Percentiles rank a stretch among this genome's conserved stretches.
Conservation (phyloP, 495 filamentous ascomycete species). For the Aspergillus sclerotioniger region DNA sequence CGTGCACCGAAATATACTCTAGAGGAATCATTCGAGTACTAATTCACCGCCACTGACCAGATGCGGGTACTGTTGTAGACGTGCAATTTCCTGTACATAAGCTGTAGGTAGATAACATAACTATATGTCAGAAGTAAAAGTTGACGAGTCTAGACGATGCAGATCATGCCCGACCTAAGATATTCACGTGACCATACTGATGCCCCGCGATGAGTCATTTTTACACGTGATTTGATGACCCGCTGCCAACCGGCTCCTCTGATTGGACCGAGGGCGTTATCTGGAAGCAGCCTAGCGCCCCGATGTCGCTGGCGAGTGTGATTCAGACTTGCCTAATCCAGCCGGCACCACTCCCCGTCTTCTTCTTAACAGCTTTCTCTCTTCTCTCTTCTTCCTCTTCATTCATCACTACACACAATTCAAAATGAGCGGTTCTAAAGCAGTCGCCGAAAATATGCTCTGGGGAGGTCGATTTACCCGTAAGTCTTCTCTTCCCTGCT, state of each 20-base stretch:
- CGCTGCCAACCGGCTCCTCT: not conserved
- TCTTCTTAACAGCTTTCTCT: not conserved
- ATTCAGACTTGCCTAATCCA: conserved; percentile 7
- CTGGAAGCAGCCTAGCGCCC: not conserved
- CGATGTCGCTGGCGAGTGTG: conserved; percentile 2
- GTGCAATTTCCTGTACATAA: too few species aligned
- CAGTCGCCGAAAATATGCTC: conserved; percentile 60
- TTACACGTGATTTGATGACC: not conserved
- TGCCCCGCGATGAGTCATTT: too few species aligned
- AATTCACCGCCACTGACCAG: too few species aligned
- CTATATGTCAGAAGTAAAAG: too few species aligned
- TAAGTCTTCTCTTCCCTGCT: conserved; percentile 33
- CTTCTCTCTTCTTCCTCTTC: not conserved
- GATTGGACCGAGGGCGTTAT: not conserved
- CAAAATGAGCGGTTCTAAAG: conserved; percentile 44
- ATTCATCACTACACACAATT: not conserved
- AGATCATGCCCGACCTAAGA: too few species aligned
- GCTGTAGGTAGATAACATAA: too few species aligned
- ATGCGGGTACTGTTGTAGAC: too few species aligned
- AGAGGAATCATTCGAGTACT: too few species aligned
- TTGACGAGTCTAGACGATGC: too few species aligned
- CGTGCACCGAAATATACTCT: too few species aligned
- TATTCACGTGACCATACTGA: too few species aligned
- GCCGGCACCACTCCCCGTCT: not conserved
- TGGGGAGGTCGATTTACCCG: conserved; percentile 84